Conservation (phyloP, 371 early-diverging fungal species). For the Chytridium lagenaria region DNA sequence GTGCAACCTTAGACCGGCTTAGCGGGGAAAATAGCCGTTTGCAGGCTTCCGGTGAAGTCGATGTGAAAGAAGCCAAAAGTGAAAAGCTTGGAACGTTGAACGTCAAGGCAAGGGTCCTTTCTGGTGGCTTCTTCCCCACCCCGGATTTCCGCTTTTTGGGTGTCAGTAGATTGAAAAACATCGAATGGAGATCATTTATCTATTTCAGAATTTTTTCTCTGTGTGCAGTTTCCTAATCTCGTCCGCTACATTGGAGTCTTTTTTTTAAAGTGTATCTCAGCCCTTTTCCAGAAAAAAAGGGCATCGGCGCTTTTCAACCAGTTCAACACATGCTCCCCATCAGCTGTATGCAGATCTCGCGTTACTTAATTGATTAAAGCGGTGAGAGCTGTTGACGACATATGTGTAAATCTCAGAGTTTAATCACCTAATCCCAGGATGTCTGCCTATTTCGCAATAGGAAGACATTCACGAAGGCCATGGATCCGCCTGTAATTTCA, state of each 20-base stretch:
- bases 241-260: too few species aligned
- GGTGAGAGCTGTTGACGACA: too few species aligned
- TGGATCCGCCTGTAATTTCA: too few species aligned
- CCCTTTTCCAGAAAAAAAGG: not conserved
- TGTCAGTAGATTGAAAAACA: not conserved
- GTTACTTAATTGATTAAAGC: not conserved
- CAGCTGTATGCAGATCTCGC: not conserved
- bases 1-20: too few species aligned
- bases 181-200: too few species aligned
- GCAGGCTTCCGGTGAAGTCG: not conserved
- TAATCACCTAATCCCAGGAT: too few species aligned
- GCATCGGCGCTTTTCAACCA: not conserved
- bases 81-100: not conserved
- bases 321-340: not conserved
- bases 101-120: not conserved
- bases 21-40: too few species aligned
- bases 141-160: slow-evolving; percentile 1
- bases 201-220: too few species aligned
- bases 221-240: too few species aligned
- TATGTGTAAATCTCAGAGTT: too few species aligned
- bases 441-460: not conserved
- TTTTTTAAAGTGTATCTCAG: not conserved
- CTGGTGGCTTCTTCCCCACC: slow-evolving; percentile 6
- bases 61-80: not conserved
- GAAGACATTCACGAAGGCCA: not conserved